phyloP scores from a whole-genome alignment of 148 eudicot species.

The Camellia granthamiana region DNA sequence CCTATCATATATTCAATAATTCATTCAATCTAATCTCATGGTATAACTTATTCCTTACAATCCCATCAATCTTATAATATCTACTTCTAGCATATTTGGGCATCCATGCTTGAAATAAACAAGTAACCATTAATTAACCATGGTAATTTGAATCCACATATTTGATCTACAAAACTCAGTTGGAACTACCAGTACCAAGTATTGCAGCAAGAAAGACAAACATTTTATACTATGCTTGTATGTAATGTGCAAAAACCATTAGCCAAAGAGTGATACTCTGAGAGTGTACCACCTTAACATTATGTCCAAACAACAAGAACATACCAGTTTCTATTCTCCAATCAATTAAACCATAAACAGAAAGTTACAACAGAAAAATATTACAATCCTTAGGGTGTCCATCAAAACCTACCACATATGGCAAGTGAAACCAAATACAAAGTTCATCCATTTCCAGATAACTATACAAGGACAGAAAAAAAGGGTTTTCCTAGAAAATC shows the following conservation, averaged over 20 bases:
- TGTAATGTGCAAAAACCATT: not conserved
- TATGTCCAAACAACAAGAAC: not conserved
- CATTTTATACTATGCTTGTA: not conserved
- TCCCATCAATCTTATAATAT: too few species aligned
- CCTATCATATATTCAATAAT: too few species aligned
- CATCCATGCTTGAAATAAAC: too few species aligned
- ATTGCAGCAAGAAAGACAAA: not conserved
- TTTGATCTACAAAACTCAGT: not conserved
- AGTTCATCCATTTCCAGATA: conserved; percentile 3
- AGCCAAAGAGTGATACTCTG: not conserved
- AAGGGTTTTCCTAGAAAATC: not conserved
- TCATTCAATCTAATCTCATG: too few species aligned
- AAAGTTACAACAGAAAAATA: not conserved
- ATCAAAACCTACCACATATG: too few species aligned
- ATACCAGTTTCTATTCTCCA: not conserved
- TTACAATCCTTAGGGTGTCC: not conserved
- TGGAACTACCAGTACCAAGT: not conserved
- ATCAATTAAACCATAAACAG: not conserved
- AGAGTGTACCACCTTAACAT: not conserved
- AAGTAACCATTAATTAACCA: too few species aligned
- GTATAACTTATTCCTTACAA: too few species aligned
- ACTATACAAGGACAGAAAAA: not conserved
- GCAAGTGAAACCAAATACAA: not conserved
- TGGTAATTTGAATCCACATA: too few species aligned
- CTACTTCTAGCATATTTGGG: too few species aligned